A percentile compares a stretch with the other conserved stretches of the same genome.
These are phyloP conservation scores for Eruca vesicaria DNA, from an alignment of 441 rosid species.

Conservation along the genomic window DNA sequence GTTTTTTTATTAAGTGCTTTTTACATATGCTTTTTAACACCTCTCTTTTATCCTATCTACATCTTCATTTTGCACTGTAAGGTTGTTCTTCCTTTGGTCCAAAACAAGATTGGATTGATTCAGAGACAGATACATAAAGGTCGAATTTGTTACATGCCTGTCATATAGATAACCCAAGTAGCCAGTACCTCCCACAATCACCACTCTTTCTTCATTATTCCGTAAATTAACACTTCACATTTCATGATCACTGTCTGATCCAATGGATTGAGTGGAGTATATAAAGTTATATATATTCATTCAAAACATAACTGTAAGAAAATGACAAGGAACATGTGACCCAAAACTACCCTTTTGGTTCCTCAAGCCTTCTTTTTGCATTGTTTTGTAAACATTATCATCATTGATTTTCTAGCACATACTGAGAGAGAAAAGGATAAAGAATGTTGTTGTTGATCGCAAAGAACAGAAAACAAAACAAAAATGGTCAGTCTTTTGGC, in stretches of 20 bases:
- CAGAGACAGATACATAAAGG: background rate
- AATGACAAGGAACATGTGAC: conserved; percentile 12
- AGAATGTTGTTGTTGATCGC: conserved; percentile 20
- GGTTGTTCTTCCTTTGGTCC: too few relatives aligned
- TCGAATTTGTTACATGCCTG: background rate
- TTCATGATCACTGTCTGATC: background rate
- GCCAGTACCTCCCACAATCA: conserved; percentile 82
- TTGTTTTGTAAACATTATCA: background rate
- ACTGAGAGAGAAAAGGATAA: background rate
- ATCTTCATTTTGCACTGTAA: background rate
- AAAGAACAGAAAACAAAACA: background rate
- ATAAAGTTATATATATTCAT: background rate
- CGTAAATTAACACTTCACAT: background rate
- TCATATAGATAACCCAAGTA: conserved; percentile 58
- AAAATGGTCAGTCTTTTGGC: background rate
- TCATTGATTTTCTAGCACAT: conserved; percentile 4
- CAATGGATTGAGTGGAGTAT: background rate
- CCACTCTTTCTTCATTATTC: background rate
- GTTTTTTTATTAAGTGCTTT: too few relatives aligned
- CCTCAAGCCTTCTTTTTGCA: background rate
- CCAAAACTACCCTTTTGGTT: conserved; percentile 21
- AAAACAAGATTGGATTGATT: background rate
- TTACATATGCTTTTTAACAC: too few relatives aligned
- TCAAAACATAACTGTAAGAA: background rate
- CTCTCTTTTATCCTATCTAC: background rate